phyloP scores from a whole-genome alignment of 208 protist genomes.

The Herpetomonas muscarum region DNA sequence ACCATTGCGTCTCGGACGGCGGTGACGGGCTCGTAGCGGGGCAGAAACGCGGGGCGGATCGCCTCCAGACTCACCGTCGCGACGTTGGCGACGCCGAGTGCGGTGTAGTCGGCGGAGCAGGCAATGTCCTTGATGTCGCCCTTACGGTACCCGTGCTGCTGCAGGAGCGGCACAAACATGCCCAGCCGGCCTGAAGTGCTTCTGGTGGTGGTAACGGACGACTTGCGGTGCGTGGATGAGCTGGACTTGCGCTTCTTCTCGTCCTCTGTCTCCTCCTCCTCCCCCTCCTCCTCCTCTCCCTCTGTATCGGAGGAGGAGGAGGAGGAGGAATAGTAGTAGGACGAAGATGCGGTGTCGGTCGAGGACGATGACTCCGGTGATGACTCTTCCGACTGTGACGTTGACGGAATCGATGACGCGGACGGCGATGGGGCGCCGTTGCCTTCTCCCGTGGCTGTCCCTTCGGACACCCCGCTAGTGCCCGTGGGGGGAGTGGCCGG shows the following conservation, averaged over 20 bases:
- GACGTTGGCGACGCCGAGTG: conserved; percentile 13
- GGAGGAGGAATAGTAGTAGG: not conserved
- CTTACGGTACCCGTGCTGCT: conserved; percentile 40
- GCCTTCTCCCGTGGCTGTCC: not conserved
- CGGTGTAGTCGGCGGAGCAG: conserved; percentile 21
- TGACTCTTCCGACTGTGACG: not conserved
- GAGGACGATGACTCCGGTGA: no score
- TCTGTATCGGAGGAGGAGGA: no score
- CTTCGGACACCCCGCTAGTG: no score
- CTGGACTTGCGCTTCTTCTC: conserved; percentile 1
- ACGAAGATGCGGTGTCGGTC: not conserved
- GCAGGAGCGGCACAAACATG: conserved; percentile 35
- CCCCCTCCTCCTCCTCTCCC: not conserved
- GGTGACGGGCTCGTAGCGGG: conserved; percentile 15
- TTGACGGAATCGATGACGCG: not conserved
- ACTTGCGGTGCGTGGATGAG: not conserved
- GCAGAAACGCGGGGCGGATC: conserved; percentile 20
- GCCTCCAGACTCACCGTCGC: conserved; percentile 22
- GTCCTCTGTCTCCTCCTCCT: conserved; percentile 8
- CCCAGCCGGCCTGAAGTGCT: not conserved
- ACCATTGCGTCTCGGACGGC: conserved; percentile 12
- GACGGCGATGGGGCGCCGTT: not conserved
- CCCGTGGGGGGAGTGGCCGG: no score
- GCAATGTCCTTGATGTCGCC: conserved; percentile 48
- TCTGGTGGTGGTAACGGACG: not conserved